These are phyloP conservation scores for Chaetomiaceae sp. DNA, from an alignment of 2,329 filamentous ascomycete genomes.

Conservation along the genomic window DNA sequence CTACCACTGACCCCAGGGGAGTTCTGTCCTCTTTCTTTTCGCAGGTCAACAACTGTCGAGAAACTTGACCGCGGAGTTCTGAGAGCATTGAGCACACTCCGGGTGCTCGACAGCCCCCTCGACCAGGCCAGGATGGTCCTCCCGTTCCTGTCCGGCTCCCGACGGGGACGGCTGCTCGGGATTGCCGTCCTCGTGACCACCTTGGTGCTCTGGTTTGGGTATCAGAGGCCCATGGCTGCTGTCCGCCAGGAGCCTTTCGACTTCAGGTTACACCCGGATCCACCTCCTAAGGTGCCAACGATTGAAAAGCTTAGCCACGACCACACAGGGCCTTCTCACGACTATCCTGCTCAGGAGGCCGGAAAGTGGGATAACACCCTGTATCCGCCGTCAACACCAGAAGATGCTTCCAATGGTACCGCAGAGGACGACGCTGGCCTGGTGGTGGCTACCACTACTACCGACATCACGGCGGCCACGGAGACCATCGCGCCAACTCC, in stretches of 20 bases:
- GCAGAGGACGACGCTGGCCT: neutral
- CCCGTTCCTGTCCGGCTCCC: slow-evolving; percentile 18
- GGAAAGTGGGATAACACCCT: neutral
- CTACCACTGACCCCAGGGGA: no score
- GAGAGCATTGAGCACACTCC: neutral
- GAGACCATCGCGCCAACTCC: neutral
- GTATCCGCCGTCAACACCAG: neutral
- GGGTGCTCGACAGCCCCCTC: neutral
- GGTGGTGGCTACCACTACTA: neutral
- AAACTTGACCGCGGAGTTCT: neutral
- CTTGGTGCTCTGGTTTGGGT: slow-evolving; percentile 21
- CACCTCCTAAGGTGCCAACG: neutral
- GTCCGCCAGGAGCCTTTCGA: slow-evolving; percentile 8
- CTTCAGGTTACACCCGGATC: slow-evolving; percentile 7
- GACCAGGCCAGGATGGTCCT: slow-evolving; percentile 17
- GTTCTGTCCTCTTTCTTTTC: no score
- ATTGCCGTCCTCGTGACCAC: slow-evolving; percentile 19
- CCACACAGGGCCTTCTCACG: neutral
- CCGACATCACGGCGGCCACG: neutral
- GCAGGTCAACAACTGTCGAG: no score
- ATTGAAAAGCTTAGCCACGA: no score
- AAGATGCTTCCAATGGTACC: neutral
- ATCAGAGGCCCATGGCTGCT: slow-evolving; percentile 15
- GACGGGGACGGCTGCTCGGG: slow-evolving; percentile 18
- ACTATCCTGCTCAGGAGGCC: neutral